A percentile compares a stretch with the other conserved stretches of the same genome.
These are phyloP conservation scores for Tetradesmus obliquus DNA, from an alignment of 139 green algal species.

Conservation along the genomic window DNA sequence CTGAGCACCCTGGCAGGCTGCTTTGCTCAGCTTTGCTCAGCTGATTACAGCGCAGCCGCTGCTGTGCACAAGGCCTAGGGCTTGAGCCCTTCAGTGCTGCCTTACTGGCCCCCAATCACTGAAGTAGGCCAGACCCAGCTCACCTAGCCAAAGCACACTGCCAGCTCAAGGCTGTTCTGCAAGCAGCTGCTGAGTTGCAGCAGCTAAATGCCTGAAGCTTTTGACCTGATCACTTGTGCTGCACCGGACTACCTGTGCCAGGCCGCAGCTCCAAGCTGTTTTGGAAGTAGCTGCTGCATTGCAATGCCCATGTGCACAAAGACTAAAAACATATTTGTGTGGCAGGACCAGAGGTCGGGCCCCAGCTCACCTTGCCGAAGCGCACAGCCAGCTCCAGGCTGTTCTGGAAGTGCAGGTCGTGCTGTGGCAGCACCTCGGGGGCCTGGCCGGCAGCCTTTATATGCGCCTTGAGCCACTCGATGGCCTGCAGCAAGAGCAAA, in stretches of 20 bases:
- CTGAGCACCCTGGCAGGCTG: too few relatives aligned
- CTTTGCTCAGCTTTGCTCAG: too few relatives aligned
- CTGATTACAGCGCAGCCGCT: too few relatives aligned
- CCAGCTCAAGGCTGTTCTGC: conserved; percentile 80
- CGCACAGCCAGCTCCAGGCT: conserved; percentile 85
- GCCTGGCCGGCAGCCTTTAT: conserved; percentile 47
- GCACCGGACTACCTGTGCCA: too few relatives aligned
- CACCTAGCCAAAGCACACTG: conserved; percentile 86
- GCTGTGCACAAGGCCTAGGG: too few relatives aligned
- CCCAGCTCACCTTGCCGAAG: conserved; percentile 78
- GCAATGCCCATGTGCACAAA: too few relatives aligned
- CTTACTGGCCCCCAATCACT: too few relatives aligned
- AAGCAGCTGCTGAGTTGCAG: conserved; percentile 49
- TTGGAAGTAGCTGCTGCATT: too few relatives aligned
- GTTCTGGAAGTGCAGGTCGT: conserved; percentile 77
- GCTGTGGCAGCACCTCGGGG: conserved; percentile 48
- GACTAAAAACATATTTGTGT: neutral
- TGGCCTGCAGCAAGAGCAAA: conserved; percentile 51
- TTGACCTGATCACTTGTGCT: too few relatives aligned
- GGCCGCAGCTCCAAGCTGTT: too few relatives aligned
- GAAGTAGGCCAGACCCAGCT: neutral
- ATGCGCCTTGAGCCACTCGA: conserved; percentile 75
- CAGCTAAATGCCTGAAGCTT: too few relatives aligned
- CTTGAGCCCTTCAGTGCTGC: too few relatives aligned
- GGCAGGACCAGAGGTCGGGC: neutral